Percentiles rank a stretch among this genome's conserved stretches.
These are phyloP conservation scores for Daldinia bambusicola DNA, from an alignment of 495 filamentous ascomycete species.

Conservation along the genomic window DNA sequence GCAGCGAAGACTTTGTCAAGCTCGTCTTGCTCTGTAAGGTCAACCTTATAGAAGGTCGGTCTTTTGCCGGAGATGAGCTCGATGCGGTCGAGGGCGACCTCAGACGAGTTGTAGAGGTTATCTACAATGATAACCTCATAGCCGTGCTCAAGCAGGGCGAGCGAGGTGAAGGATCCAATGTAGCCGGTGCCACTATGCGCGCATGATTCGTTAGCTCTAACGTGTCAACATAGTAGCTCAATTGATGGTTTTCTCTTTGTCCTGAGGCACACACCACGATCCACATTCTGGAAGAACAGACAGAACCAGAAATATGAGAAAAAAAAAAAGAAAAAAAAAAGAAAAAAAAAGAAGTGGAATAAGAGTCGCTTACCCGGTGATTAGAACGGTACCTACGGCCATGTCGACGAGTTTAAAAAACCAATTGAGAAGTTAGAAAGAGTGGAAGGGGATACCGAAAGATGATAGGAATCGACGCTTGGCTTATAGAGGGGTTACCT, in stretches of 20 bases:
- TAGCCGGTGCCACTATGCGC: slow-evolving; percentile 89
- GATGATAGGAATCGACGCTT: slow-evolving; percentile 1
- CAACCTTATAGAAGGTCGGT: slow-evolving; percentile 83
- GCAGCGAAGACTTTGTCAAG: slow-evolving; percentile 89
- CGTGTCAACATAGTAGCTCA: slow-evolving; percentile 13
- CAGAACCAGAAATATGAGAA: not conserved
- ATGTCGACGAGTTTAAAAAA: slow-evolving; percentile 59
- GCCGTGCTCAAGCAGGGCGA: slow-evolving; percentile 89
- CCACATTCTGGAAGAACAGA: not conserved
- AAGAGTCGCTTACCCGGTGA: slow-evolving; percentile 80
- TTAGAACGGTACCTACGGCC: slow-evolving; percentile 84
- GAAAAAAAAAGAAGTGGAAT: not conserved
- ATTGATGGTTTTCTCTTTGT: not conserved
- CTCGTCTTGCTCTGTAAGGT: slow-evolving; percentile 84
- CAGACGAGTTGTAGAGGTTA: slow-evolving; percentile 94
- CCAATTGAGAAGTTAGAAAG: slow-evolving; percentile 28
- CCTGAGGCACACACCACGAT: not conserved
- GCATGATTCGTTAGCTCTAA: not conserved
- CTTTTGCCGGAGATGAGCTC: slow-evolving; percentile 91
- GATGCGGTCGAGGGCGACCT: slow-evolving; percentile 89
- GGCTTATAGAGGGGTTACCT: not conserved
- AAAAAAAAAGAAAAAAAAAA: not conserved
- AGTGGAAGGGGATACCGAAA: slow-evolving; percentile 4
- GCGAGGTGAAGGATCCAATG: slow-evolving; percentile 96
- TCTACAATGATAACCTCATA: slow-evolving; percentile 97